Percentiles rank a stretch among this genome's conserved stretches.
phyloP scores from a whole-genome alignment of 345 rosid genomes.

The Citrus unshiu region DNA sequence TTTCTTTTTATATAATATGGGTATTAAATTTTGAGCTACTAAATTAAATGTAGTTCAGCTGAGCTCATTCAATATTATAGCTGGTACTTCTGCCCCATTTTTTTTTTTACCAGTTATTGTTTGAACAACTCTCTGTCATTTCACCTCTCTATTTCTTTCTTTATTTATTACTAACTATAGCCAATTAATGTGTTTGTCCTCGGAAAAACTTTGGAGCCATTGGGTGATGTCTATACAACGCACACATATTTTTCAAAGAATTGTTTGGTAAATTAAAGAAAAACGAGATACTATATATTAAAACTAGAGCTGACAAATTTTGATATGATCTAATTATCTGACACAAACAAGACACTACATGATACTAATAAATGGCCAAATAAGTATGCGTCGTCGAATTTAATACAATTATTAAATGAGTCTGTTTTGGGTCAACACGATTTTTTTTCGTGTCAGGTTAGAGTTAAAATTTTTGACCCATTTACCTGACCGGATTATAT shows the following conservation, averaged over 20 bases:
- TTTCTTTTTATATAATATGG: conserved; percentile 9
- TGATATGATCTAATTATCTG: accelerated
- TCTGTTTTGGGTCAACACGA: accelerated
- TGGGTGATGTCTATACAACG: background rate
- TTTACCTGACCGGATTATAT: no score
- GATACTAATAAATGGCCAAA: no score
- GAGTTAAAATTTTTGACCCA: no score
- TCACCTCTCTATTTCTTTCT: no score
- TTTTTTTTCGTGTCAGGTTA: no score
- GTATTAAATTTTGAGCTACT: conserved; percentile 31
- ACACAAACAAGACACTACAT: accelerated
- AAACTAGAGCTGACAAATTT: accelerated
- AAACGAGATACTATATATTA: background rate
- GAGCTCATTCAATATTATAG: conserved; percentile 30
- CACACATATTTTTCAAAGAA: background rate
- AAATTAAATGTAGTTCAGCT: conserved; percentile 34
- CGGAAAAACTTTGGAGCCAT: background rate
- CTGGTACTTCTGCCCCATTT: conserved; percentile 1
- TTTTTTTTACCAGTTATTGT: background rate
- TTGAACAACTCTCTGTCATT: background rate
- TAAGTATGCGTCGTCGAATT: no score
- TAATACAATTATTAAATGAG: no score
- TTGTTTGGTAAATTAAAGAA: background rate
- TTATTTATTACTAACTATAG: no score
- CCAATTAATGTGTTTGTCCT: no score